Evolutionary conservation across 805 yeast species (phyloP), one percentile per base, ranked within the genome.

Genomic region (Starmerella cellae): DNA sequence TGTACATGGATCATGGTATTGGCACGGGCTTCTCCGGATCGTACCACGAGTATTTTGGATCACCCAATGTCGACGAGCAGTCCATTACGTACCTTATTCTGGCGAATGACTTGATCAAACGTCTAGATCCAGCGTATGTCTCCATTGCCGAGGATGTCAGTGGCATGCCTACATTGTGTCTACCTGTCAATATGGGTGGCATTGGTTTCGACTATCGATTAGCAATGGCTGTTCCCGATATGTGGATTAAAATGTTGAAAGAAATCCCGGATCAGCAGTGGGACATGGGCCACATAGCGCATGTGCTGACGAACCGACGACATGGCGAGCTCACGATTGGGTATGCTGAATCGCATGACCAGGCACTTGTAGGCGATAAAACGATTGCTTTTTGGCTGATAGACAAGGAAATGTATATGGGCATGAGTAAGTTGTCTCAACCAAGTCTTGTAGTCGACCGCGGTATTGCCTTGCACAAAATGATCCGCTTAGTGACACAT

Each of bases 321-420:
- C 76, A 85, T 60, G 75, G 76, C 32, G 97, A 88, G 61, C 77
- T 75, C 57, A 87, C 95, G 41, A 82, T 88, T 51, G 79, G 91
- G 2, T 88, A 88, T 57, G 82, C 93, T 49, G 98, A 88, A 63
- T 79, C 93, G 14, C 98, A 88, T 58, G 98, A 88, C 60, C 98
- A 88, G 65, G 97, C 97, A 6, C 69, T 88, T 42, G 98, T 88
- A 19, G 98, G 98, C 41, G 98, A 88, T 60, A 88, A 88, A 60
- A 83, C 95, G 2, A 64, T 88, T 45, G 97, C 97, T 1, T 88
- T 88, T 58, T 91, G 98, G 98, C 70, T 88, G 44, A 88, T 88
- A 97, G 98, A 88, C 64, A 85, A 88, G 49, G 94, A 87, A 52
- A 87, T 88, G 97, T 88, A 88, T 62, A 88, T 96, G 28, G 77